Percentiles rank a stretch among this genome's conserved stretches.
Evolutionary conservation across 352 stramenopile genomes (phyloP).

Genomic region (Pseudoperonospora humuli): DNA sequence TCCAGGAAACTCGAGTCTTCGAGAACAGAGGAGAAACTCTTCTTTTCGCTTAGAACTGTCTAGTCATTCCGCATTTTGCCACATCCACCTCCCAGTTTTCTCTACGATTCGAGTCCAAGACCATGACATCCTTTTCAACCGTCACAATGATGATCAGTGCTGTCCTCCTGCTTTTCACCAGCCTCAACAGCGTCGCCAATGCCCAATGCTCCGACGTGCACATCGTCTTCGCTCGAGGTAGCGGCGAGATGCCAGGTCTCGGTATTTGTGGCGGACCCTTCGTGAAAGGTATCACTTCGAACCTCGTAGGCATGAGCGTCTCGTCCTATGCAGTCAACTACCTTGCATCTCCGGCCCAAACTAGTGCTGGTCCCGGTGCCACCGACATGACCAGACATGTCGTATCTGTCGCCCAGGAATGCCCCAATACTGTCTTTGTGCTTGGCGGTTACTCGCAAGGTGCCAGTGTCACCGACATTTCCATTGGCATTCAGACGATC

Average conservation of each 20-base stretch:
- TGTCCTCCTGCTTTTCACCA: no score
- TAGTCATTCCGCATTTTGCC: no score
- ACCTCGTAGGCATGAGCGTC: constrained; percentile 27
- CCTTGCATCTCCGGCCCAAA: constrained; percentile 15
- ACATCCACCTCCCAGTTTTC: no score
- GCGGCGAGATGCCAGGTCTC: constrained; percentile 19
- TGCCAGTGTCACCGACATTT: constrained; percentile 26
- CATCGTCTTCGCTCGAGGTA: constrained; percentile 32
- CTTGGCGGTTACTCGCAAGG: constrained; percentile 30
- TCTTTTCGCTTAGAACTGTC: no score
- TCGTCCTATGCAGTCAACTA: constrained; percentile 31
- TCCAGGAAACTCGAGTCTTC: no score
- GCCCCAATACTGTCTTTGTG: constrained; percentile 26
- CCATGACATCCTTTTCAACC: no score
- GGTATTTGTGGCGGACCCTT: constrained; percentile 26
- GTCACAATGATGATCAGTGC: no score
- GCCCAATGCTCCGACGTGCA: constrained; percentile 22
- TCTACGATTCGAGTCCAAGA: no score
- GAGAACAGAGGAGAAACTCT: no score
- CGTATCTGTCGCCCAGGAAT: constrained; percentile 15
- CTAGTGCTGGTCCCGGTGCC: constrained; percentile 19
- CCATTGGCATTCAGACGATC: constrained; percentile 24
- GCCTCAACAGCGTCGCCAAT: no score
- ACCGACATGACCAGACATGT: constrained; percentile 33
- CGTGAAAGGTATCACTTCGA: constrained; percentile 19